Percentiles rank a stretch among this genome's conserved stretches.
These are phyloP conservation scores for Triticum monococcum DNA, from an alignment of 176 grass and related monocot species.

Conservation along the genomic window DNA sequence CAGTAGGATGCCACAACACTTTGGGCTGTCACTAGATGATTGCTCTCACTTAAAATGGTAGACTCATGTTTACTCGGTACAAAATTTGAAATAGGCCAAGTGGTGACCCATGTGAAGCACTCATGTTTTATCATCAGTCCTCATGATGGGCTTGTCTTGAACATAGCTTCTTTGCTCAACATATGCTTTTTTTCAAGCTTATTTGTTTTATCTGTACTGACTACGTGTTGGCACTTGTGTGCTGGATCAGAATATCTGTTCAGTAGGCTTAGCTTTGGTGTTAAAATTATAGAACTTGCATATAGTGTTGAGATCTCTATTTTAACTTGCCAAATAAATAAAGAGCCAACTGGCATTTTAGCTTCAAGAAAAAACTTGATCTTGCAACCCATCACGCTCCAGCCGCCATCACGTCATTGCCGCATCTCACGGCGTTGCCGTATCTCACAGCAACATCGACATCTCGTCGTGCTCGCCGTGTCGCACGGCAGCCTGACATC, in stretches of 20 bases:
- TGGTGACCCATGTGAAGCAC: constrained; percentile 59
- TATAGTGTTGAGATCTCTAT: background rate
- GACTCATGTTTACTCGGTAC: constrained; percentile 9
- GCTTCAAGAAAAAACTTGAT: too few relatives aligned
- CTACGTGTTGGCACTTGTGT: background rate
- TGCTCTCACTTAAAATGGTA: too few relatives aligned
- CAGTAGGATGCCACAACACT: too few relatives aligned
- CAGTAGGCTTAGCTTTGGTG: constrained; percentile 12
- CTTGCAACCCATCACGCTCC: too few relatives aligned
- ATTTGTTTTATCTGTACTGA: constrained; percentile 25
- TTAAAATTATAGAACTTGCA: background rate
- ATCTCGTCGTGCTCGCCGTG: too few relatives aligned
- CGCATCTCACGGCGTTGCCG: too few relatives aligned
- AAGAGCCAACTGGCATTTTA: too few relatives aligned
- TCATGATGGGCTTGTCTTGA: constrained; percentile 64
- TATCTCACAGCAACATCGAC: too few relatives aligned
- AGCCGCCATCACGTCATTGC: too few relatives aligned
- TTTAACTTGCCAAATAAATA: background rate
- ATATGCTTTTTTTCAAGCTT: constrained; percentile 90
- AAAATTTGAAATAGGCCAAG: constrained; percentile 48
- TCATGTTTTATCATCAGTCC: constrained; percentile 58
- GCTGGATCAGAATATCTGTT: background rate
- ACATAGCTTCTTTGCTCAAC: constrained; percentile 73
- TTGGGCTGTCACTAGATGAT: too few relatives aligned
- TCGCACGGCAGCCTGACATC: too few relatives aligned